These are phyloP conservation scores for Neobulgaria alba DNA, from an alignment of 2,329 filamentous ascomycete genomes.

Conservation along the genomic window DNA sequence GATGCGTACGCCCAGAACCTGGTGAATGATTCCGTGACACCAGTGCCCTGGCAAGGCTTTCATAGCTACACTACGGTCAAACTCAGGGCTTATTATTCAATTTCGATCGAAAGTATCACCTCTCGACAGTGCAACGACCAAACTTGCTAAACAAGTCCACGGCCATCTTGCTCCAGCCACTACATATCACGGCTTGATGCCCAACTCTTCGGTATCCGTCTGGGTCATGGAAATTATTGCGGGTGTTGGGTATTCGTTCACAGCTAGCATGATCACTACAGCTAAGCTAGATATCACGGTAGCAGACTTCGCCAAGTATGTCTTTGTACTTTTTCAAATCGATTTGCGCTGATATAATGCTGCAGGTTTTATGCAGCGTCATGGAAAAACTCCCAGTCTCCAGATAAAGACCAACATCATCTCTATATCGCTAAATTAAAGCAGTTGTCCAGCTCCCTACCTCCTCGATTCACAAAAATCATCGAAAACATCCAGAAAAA, in stretches of 20 bases:
- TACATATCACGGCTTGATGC: slow-evolving; percentile 8
- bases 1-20: slow-evolving; percentile 6
- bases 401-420: slow-evolving; percentile 2
- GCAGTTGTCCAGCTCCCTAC: slow-evolving; percentile 3
- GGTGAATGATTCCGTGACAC: slow-evolving; percentile 4
- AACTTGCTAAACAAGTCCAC: slow-evolving; percentile 7
- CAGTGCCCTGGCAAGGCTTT: slow-evolving; percentile 6
- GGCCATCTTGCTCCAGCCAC: slow-evolving; percentile 3
- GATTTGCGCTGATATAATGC: slow-evolving; percentile 1
- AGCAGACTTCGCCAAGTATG: slow-evolving; percentile 2
- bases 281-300: slow-evolving; percentile 6
- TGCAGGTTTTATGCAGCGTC: slow-evolving; percentile 3
- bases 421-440: slow-evolving; percentile 1
- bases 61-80: slow-evolving; percentile 7
- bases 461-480: slow-evolving; percentile 1
- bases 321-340: slow-evolving; percentile 5
- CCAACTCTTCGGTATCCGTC: slow-evolving; percentile 4
- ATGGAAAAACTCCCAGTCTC: slow-evolving; percentile 3
- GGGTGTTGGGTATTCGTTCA: slow-evolving; percentile 5
- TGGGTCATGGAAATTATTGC: slow-evolving; percentile 6
- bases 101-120: slow-evolving; percentile 8
- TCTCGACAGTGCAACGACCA: slow-evolving; percentile 5
- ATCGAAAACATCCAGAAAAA: slow-evolving; percentile 3
- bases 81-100: slow-evolving; percentile 7
- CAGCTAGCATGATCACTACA: slow-evolving; percentile 3